These are phyloP conservation scores for Exophiala sp. DNA, from an alignment of 2,329 filamentous ascomycete genomes.

Conservation along the genomic window DNA sequence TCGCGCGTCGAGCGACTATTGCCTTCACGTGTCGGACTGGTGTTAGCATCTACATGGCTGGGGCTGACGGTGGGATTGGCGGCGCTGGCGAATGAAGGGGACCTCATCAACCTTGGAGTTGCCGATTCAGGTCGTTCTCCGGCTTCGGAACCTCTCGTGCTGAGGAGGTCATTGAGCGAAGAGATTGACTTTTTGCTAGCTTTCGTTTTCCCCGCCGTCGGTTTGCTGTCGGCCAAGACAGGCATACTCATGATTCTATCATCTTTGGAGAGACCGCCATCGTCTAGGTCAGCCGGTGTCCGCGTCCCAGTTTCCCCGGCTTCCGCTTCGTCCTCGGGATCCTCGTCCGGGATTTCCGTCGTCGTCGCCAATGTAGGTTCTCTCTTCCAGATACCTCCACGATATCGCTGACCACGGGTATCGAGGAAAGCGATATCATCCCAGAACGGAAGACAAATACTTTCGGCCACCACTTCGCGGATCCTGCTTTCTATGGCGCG, in stretches of 20 bases:
- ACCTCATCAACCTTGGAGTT: slow-evolving; percentile 51
- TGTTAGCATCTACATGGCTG: slow-evolving; percentile 61
- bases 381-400: slow-evolving; percentile 73
- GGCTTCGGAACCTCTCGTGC: slow-evolving; percentile 29
- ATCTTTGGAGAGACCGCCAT: slow-evolving; percentile 30
- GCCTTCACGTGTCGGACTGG: slow-evolving; percentile 48
- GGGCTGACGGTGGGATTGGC: slow-evolving; percentile 62
- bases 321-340: slow-evolving; percentile 31
- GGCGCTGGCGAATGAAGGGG: slow-evolving; percentile 57
- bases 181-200: slow-evolving; percentile 33
- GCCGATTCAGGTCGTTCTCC: slow-evolving; percentile 24
- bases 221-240: slow-evolving; percentile 35
- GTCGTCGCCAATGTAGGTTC: slow-evolving; percentile 29
- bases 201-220: slow-evolving; percentile 34
- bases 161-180: slow-evolving; percentile 21
- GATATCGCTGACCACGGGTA: slow-evolving; percentile 68
- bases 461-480: slow-evolving; percentile 88
- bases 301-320: slow-evolving; percentile 12
- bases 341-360: slow-evolving; percentile 31
- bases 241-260: slow-evolving; percentile 36
- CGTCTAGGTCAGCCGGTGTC: slow-evolving; percentile 29
- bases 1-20: slow-evolving; percentile 54
- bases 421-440: slow-evolving; percentile 89
- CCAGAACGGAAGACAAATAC: slow-evolving; percentile 88
- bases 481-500: slow-evolving; percentile 92